A percentile compares a stretch with the other conserved stretches of the same genome.
phyloP scores from a whole-genome alignment of 768 basidiomycete genomes.

The Boletus barrowsii region DNA sequence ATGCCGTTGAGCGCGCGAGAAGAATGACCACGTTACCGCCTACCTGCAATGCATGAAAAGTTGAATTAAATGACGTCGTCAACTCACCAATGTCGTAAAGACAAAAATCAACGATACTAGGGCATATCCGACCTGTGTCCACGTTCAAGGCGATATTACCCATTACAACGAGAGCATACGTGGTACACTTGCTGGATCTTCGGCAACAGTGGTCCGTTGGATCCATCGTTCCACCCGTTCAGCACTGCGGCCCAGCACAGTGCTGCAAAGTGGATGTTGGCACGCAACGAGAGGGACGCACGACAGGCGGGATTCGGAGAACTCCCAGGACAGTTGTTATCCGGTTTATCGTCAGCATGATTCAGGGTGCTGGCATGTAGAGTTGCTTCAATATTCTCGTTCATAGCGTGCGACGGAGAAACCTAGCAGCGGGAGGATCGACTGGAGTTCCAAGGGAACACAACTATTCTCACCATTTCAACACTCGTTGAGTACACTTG shows the following conservation, averaged over 20 bases:
- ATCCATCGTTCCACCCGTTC: slow-evolving; percentile 11
- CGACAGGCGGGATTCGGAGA: not conserved
- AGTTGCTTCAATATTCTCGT: not conserved
- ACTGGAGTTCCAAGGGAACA: no score
- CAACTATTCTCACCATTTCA: not conserved
- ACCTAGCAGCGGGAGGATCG: not conserved
- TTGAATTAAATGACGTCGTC: slow-evolving; percentile 16
- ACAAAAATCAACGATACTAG: slow-evolving; percentile 59
- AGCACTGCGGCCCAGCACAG: slow-evolving; percentile 6
- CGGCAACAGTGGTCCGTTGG: slow-evolving; percentile 7
- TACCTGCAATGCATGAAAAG: slow-evolving; percentile 1
- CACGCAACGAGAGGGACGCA: not conserved
- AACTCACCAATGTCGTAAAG: slow-evolving; percentile 38
- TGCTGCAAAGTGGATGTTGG: slow-evolving; percentile 6
- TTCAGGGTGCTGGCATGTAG: not conserved
- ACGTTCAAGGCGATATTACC: not conserved
- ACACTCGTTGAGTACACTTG: not conserved
- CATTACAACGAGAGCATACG: not conserved
- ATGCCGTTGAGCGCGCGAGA: slow-evolving; percentile 14
- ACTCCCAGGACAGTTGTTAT: not conserved
- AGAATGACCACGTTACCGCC: slow-evolving; percentile 5
- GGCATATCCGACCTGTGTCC: slow-evolving; percentile 41
- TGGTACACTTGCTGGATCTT: slow-evolving; percentile 9
- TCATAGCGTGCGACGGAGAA: not conserved
- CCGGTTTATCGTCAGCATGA: not conserved